These are phyloP conservation scores for Hyaloscypha finlandica DNA, from an alignment of 495 filamentous ascomycete genomes.

Conservation along the genomic window DNA sequence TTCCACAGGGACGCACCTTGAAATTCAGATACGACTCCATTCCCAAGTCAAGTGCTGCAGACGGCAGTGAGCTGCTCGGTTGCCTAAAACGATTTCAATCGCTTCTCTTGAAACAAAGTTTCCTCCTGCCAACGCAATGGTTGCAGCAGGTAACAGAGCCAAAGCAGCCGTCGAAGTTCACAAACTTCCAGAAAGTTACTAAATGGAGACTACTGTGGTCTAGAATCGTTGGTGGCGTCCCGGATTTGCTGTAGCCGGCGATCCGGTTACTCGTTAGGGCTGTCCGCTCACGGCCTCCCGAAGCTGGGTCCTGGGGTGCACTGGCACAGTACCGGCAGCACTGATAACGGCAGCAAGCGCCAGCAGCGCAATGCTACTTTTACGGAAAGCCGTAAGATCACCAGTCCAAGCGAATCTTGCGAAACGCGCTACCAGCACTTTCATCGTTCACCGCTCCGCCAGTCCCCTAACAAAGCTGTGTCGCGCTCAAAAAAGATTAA, in stretches of 20 bases:
- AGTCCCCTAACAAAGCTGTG: too few relatives aligned
- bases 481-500: too few relatives aligned
- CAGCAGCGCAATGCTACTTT: too few relatives aligned
- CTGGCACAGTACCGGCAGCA: conserved; percentile 17
- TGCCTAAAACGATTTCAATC: background rate
- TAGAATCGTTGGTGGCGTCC: background rate
- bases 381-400: too few relatives aligned
- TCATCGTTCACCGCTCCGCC: too few relatives aligned
- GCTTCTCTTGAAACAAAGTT: background rate
- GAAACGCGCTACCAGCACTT: too few relatives aligned
- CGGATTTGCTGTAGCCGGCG: conserved; percentile 9
- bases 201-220: background rate
- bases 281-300: conserved; percentile 60
- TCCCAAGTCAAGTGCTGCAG: background rate
- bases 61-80: background rate
- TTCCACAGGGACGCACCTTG: background rate
- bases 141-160: background rate
- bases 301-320: conserved; percentile 43
- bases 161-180: background rate
- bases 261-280: conserved; percentile 51
- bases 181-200: background rate
- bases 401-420: too few relatives aligned
- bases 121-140: background rate
- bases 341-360: too few relatives aligned
- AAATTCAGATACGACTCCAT: background rate